Conservation (phyloP, 2,329 filamentous ascomycete species). For the Coniochaeta sp. region DNA sequence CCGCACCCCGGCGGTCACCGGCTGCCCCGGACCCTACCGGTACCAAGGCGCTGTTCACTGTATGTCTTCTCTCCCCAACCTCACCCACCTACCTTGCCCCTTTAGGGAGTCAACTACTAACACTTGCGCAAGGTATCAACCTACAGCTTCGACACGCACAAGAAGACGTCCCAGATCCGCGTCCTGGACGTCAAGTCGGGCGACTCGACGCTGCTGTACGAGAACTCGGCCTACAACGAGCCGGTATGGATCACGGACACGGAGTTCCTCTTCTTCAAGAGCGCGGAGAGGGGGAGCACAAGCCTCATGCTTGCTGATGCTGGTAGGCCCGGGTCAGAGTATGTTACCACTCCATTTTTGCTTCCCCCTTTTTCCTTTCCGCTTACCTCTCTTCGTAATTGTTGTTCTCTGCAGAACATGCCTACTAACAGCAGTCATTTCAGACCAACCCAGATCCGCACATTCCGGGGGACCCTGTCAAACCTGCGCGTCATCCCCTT, state of each 20-base stretch:
- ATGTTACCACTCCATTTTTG: no score
- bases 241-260: conserved; percentile 69
- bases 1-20: conserved; percentile 64
- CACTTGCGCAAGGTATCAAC: conserved; percentile 49
- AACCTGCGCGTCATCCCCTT: conserved; percentile 52
- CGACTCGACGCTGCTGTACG: conserved; percentile 57
- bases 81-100: neutral
- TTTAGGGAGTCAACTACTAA: conserved; percentile 15
- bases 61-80: no score
- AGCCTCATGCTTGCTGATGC: conserved; percentile 34
- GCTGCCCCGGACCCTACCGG: conserved; percentile 64
- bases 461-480: conserved; percentile 45
- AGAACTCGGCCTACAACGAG: conserved; percentile 59
- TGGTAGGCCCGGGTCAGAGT: conserved; percentile 19
- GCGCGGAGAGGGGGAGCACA: conserved; percentile 37
- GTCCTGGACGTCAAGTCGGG: conserved; percentile 64
- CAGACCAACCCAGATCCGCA: conserved; percentile 37
- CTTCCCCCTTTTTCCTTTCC: neutral
- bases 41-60: conserved; percentile 58
- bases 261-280: conserved; percentile 50
- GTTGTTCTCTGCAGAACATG: no score
- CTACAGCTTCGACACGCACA: conserved; percentile 74
- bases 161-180: conserved; percentile 58
- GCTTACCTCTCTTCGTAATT: neutral
- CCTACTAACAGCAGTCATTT: neutral